Evolutionary conservation across 2,329 filamentous ascomycete genomes (phyloP).

Genomic region (Pseudophaeomoniella oleicola): DNA sequence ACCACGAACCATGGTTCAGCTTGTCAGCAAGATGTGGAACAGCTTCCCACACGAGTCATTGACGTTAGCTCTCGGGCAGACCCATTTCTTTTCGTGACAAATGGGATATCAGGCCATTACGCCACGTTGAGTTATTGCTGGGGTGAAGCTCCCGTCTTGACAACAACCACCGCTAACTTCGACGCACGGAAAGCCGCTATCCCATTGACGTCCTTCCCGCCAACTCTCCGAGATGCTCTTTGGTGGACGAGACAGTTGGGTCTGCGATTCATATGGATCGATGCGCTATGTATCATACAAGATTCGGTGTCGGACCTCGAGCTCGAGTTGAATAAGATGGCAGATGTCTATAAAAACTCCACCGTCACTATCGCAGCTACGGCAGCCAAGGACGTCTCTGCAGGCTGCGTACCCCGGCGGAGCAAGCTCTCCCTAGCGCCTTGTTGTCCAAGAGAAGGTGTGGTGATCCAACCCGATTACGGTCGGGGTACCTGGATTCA

Average conservation of each 20-base stretch:
- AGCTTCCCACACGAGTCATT: background rate
- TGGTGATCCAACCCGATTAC: background rate
- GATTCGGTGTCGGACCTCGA: background rate
- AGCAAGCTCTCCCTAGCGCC: background rate
- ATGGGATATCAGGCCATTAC: background rate
- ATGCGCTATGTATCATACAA: conserved; percentile 2
- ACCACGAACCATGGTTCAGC: background rate
- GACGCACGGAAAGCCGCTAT: background rate
- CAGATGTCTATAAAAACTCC: background rate
- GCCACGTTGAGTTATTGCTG: background rate
- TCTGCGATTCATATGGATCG: conserved; percentile 1
- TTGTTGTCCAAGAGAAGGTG: background rate
- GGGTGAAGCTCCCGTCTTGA: background rate
- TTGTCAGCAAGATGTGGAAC: background rate
- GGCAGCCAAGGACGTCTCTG: background rate
- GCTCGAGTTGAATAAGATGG: background rate
- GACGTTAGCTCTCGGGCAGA: background rate
- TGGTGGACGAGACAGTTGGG: background rate
- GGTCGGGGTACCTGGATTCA: background rate
- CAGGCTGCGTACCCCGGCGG: background rate
- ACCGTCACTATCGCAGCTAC: background rate
- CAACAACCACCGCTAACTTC: background rate
- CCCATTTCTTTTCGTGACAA: background rate
- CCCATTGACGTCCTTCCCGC: background rate
- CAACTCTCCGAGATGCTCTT: background rate